These are phyloP conservation scores for Nidularia sp. DNA, from an alignment of 768 basidiomycete genomes.

Conservation along the genomic window DNA sequence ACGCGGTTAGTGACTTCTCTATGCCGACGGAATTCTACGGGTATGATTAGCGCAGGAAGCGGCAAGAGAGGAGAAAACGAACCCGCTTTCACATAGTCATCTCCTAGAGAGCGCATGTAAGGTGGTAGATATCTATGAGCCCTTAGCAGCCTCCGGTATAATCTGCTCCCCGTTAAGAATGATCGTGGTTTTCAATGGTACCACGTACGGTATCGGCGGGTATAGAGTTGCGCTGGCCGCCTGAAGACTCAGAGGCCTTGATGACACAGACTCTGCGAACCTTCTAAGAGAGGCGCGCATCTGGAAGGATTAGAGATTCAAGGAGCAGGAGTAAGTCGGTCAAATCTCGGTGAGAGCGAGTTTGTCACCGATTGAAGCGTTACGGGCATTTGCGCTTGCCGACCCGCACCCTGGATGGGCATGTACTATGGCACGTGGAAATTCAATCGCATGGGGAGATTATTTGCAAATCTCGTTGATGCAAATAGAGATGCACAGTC, in stretches of 20 bases:
- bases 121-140: conserved; percentile 67
- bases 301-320: not conserved
- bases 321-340: not conserved
- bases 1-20: conserved; percentile 76
- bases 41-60: not conserved
- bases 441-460: no score
- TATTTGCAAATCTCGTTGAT: no score
- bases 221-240: conserved; percentile 67
- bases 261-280: conserved; percentile 54
- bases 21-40: conserved; percentile 82
- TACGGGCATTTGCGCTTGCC: no score
- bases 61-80: conserved; percentile 2
- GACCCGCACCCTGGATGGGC: no score
- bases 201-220: conserved; percentile 77
- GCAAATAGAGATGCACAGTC: no score
- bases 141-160: conserved; percentile 79
- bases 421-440: no score
- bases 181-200: not conserved
- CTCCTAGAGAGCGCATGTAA: conserved; percentile 84
- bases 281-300: conserved; percentile 40
- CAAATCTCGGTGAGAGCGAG: no score
- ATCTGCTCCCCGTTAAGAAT: conserved; percentile 31
- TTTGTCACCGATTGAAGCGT: no score
- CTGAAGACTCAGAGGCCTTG: conserved; percentile 53
- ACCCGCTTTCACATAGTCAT: conserved; percentile 84